Evolutionary conservation across 2,329 filamentous ascomycete species (phyloP), one percentile per base, ranked within the genome.

Genomic region (Nectriaceae sp.): DNA sequence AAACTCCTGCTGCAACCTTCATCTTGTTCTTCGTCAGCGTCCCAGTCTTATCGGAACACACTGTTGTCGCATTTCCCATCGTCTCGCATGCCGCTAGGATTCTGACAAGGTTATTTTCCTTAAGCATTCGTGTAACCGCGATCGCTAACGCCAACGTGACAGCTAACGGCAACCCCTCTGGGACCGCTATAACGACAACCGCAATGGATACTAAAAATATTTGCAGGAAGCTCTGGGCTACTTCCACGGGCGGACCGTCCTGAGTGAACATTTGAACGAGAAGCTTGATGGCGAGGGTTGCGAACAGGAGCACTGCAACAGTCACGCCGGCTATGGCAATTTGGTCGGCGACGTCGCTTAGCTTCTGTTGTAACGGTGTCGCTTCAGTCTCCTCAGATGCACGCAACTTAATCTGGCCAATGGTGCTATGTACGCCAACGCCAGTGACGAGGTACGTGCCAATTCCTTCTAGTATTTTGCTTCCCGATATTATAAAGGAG

Each of bases 241-340:
- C 90, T 42, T 79, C 70, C 0, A 80, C 74, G 2, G 83, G 71
- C 0, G 72, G 69, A 0, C 56, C 64, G 19, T 56, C 38, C 59
- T 80, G 83, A 29, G 71, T 61, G 4, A 79, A 78, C 5, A 93
- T 75, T 13, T 77, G 69, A 26, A 79, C 85, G 20, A 89, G 73
- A 64, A 91, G 93, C 61, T 89, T 85, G 73, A 93, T 89, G 60
- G 92, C 82, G 11, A 92, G 75, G 20, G 90, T 86, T 43, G 90
- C 71, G 65, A 94, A 93, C 16, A 93, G 75, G 6, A 92, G 69
- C 13, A 88, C 68, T 37, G 88, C 88, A 24, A 89, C 85, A 46
- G 82, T 82, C 58, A 86, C 83, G 21, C 79, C 80, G 21, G 67
- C 52, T 50, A 67, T 70, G 16, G 70, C 70, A 42, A 71, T 71